Percentiles rank a stretch among this genome's conserved stretches.
Evolutionary conservation across 2,329 filamentous ascomycete genomes (phyloP).

Genomic region (Trichoderma semiorbis): DNA sequence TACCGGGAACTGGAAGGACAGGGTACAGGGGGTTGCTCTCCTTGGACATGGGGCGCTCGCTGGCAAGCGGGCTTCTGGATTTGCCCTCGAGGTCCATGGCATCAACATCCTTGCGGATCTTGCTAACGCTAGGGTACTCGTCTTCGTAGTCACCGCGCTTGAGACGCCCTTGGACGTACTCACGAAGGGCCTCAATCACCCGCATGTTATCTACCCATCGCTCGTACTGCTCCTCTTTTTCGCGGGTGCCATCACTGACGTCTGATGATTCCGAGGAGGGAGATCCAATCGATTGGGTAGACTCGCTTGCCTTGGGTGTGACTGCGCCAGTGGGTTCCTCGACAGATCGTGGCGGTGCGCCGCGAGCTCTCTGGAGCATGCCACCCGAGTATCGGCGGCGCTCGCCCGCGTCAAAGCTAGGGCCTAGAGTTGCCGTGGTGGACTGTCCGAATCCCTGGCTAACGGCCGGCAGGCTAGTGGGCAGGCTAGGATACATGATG

Average conservation of each 20-base stretch:
- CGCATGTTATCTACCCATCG: conserved; percentile 65
- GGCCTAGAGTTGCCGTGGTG: conserved; percentile 67
- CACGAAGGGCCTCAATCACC: conserved; percentile 58
- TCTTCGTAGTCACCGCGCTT: conserved; percentile 52
- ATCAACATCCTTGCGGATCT: conserved; percentile 26
- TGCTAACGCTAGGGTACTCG: conserved; percentile 23
- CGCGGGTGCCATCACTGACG: conserved; percentile 46
- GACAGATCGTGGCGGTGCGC: conserved; percentile 26
- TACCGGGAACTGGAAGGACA: conserved; percentile 38
- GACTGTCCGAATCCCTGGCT: conserved; percentile 67
- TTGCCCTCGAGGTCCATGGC: conserved; percentile 40
- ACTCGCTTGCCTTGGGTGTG: conserved; percentile 44
- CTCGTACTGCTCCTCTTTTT: conserved; percentile 61
- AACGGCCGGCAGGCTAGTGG: conserved; percentile 54
- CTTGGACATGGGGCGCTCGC: conserved; percentile 24
- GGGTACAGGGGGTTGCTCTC: conserved; percentile 39
- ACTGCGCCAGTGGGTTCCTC: conserved; percentile 38
- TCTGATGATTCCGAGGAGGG: conserved; percentile 57
- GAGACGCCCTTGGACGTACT: conserved; percentile 56
- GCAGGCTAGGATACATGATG: conserved; percentile 70
- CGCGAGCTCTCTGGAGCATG: conserved; percentile 59
- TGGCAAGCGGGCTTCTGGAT: conserved; percentile 27
- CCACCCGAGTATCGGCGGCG: conserved; percentile 64
- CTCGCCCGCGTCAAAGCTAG: conserved; percentile 60
- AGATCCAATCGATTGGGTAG: conserved; percentile 47